Percentiles rank a stretch among this genome's conserved stretches.
Conservation (phyloP, 306 rosid species). For the Vicia faba region DNA sequence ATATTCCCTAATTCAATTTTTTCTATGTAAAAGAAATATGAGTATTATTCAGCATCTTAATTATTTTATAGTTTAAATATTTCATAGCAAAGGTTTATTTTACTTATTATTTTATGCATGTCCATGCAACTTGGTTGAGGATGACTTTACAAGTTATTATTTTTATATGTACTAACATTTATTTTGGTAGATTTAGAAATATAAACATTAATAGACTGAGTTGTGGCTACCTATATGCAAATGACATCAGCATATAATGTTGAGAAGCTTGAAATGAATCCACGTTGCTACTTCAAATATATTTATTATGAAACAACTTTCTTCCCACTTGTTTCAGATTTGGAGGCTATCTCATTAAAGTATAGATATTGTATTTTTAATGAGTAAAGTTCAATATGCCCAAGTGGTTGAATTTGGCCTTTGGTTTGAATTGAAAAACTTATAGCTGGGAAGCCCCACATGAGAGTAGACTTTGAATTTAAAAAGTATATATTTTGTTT, state of each 20-base stretch:
- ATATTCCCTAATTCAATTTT: neutral
- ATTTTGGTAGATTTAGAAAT: neutral
- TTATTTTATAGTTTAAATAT: constrained; percentile 24
- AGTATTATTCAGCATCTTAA: neutral
- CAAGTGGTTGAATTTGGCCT: constrained; percentile 40
- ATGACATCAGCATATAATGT: constrained; percentile 8
- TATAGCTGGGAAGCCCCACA: constrained; percentile 31
- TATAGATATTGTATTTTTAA: constrained; percentile 6
- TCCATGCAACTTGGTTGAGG: constrained; percentile 18
- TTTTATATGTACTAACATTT: neutral
- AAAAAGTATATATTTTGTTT: constrained; percentile 6
- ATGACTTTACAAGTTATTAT: constrained; percentile 6
- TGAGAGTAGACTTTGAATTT: constrained; percentile 39
- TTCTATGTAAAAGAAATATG: neutral
- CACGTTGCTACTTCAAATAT: constrained; percentile 7
- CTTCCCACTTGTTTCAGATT: constrained; percentile 42
- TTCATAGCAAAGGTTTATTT: neutral
- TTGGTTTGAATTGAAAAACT: constrained; percentile 31
- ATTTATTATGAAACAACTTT: constrained; percentile 22
- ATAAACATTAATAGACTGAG: constrained; percentile 6
- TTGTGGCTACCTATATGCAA: constrained; percentile 9
- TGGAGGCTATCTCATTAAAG: constrained; percentile 35
- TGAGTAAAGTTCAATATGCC: constrained; percentile 1
- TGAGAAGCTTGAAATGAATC: constrained; percentile 35
- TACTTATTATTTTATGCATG: constrained; percentile 11